Conservation (phyloP, 306 rosid species). For the Parietaria judaica region DNA sequence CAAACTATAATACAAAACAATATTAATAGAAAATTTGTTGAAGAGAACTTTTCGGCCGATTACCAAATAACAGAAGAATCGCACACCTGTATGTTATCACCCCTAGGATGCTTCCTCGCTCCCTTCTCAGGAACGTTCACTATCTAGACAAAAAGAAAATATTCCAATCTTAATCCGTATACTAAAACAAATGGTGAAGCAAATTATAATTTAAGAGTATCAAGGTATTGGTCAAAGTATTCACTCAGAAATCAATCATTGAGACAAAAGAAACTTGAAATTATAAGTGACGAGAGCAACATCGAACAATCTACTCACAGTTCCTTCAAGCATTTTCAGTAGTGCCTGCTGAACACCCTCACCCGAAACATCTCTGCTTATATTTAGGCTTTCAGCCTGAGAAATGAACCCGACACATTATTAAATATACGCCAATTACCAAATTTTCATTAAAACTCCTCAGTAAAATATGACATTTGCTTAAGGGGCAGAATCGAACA, state of each 20-base stretch:
- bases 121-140: slow-evolving; percentile 99
- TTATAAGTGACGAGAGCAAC: slow-evolving; percentile 9
- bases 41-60: not conserved
- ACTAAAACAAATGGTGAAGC: slow-evolving; percentile 16
- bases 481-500: not conserved
- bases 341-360: slow-evolving; percentile 99
- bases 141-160: slow-evolving; percentile 57
- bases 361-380: slow-evolving; percentile 96
- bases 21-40: not conserved
- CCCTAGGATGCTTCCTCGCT: slow-evolving; percentile 88
- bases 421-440: not conserved
- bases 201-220: no score
- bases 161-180: slow-evolving; percentile 27
- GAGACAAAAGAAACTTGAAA: slow-evolving; percentile 1
- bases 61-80: not conserved
- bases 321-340: slow-evolving; percentile 97
- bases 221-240: not conserved
- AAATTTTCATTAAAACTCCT: not conserved
- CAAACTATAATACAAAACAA: not conserved
- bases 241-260: slow-evolving; percentile 4
- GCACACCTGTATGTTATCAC: slow-evolving; percentile 91
- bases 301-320: slow-evolving; percentile 50
- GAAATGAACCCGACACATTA: slow-evolving; percentile 17
- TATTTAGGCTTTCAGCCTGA: slow-evolving; percentile 90
- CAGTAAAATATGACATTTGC: slow-evolving; percentile 2